Evolutionary conservation across 2,329 filamentous ascomycete genomes (phyloP), one percentile per base, ranked within the genome.

Genomic region (Verticillium alfalfae): DNA sequence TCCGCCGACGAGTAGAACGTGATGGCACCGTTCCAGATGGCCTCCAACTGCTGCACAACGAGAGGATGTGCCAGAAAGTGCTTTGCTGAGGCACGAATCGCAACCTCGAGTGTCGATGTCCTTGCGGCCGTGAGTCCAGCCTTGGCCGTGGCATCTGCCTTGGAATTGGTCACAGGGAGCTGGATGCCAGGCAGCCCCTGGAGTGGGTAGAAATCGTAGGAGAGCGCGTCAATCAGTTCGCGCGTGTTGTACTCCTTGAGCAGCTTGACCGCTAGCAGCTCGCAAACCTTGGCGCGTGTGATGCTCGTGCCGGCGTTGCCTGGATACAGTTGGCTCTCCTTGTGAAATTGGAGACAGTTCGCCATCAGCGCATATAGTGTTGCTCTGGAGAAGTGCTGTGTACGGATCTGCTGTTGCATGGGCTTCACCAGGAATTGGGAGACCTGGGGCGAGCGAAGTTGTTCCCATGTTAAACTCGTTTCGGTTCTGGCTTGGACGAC

Each of bases 381-480:
- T 10, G 91, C 93, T 57, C 91, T 85, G 36, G 90, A 93, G 74
- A 96, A 94, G 75, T 97, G 91, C 59, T 90, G 87, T 16, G 86
- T 82, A 64, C 89, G 88, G 65, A 97, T 93, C 73, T 94, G 90
- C 72, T 95, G 90, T 75, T 95, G 92, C 80, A 97, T 95, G 2
- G 94, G 94, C 79, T 97, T 97, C 71, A 97, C 85, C 39, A 98
- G 84, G 73, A 98, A 98, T 72, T 97, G 93, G 16, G 93, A 97
- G 61, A 98, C 89, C 73, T 98, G 94, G 3, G 94, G 94, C n/a
- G 93, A 96, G 66, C 93, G 87, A 65, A 98, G 81, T 74, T 98
- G 94, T 66, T 98, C 94, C 93, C 93, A 98, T 16, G 92, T 89
- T 58, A 98, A 79, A 0, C 92, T 94, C 1, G 93, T 97, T 78